phyloP scores from a whole-genome alignment of 2,329 filamentous ascomycete genomes.

The Atkinsonella texensis region DNA sequence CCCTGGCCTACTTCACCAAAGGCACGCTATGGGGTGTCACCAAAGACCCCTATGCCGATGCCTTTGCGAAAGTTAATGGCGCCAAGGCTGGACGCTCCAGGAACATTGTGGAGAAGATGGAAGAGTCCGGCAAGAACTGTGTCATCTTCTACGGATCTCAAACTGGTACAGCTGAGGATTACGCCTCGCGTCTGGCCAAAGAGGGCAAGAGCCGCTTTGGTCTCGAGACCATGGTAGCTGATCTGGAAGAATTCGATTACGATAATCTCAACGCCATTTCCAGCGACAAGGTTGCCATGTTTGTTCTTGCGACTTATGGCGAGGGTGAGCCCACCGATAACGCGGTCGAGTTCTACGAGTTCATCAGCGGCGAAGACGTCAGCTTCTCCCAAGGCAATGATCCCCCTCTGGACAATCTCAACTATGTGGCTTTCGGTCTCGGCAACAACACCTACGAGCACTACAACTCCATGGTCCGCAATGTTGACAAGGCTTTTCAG shows the following conservation, averaged over 20 bases:
- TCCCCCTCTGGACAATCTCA: slow-evolving; percentile 67
- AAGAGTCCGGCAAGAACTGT: slow-evolving; percentile 91
- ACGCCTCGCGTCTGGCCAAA: slow-evolving; percentile 90
- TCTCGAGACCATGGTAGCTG: slow-evolving; percentile 94
- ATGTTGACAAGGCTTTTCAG: slow-evolving; percentile 68
- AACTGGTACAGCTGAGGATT: slow-evolving; percentile 96
- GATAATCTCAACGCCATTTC: slow-evolving; percentile 86
- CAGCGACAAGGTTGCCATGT: slow-evolving; percentile 84
- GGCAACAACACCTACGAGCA: slow-evolving; percentile 99
- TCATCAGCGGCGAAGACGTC: slow-evolving; percentile 71
- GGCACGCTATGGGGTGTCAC: slow-evolving; percentile 83
- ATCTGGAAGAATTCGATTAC: slow-evolving; percentile 95
- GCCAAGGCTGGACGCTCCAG: slow-evolving; percentile 73
- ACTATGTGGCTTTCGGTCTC: slow-evolving; percentile 89
- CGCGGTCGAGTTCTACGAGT: slow-evolving; percentile 97
- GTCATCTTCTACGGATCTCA: slow-evolving; percentile 98
- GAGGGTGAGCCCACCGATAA: slow-evolving; percentile 98
- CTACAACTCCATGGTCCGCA: slow-evolving; percentile 97
- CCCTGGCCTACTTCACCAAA: slow-evolving; percentile 93
- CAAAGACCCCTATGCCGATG: slow-evolving; percentile 78
- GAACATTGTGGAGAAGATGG: slow-evolving; percentile 91
- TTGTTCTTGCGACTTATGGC: slow-evolving; percentile 92
- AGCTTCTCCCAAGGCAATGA: slow-evolving; percentile 67
- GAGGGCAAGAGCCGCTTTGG: slow-evolving; percentile 95
- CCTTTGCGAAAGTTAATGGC: slow-evolving; percentile 56